Percentiles rank a stretch among this genome's conserved stretches.
phyloP scores from a whole-genome alignment of 1,284 basidiomycete species.

The Microbotryum scabiosae region DNA sequence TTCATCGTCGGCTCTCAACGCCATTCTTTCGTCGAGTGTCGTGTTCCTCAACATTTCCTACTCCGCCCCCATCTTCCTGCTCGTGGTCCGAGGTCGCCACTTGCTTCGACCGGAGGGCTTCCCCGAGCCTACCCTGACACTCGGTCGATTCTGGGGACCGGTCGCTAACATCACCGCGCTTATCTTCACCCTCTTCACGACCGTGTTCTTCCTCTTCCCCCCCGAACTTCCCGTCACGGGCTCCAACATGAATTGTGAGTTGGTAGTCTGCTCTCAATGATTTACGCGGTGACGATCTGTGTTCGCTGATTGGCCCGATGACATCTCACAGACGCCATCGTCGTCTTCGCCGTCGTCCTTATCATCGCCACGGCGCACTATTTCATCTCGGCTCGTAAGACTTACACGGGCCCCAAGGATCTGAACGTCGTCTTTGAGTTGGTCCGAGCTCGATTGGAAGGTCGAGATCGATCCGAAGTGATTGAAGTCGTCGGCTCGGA shows the following conservation, averaged over 20 bases:
- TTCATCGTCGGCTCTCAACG: conserved; percentile 48
- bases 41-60: conserved; percentile 45
- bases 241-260: conserved; percentile 44
- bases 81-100: conserved; percentile 42
- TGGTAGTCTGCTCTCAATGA: no score
- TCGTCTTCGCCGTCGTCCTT: conserved; percentile 26
- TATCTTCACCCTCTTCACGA: conserved; percentile 42
- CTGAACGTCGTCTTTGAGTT: conserved; percentile 44
- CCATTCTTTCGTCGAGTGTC: conserved; percentile 42
- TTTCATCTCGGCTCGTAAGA: conserved; percentile 39
- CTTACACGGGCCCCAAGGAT: conserved; percentile 42
- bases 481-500: not conserved
- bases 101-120: conserved; percentile 38
- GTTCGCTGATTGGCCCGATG: not conserved
- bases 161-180: conserved; percentile 42
- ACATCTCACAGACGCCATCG: conserved; percentile 27
- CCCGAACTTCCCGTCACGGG: conserved; percentile 42
- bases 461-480: conserved; percentile 8
- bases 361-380: conserved; percentile 39
- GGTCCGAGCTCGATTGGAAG: conserved; percentile 7
- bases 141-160: conserved; percentile 36
- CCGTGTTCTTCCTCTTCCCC: conserved; percentile 48
- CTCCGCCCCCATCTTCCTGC: conserved; percentile 41
- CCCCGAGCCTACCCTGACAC: conserved; percentile 34
- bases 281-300: conserved; percentile 3